These are phyloP conservation scores for Leptodontidium sp. DNA, from an alignment of 2,329 filamentous ascomycete species.

Conservation along the genomic window DNA sequence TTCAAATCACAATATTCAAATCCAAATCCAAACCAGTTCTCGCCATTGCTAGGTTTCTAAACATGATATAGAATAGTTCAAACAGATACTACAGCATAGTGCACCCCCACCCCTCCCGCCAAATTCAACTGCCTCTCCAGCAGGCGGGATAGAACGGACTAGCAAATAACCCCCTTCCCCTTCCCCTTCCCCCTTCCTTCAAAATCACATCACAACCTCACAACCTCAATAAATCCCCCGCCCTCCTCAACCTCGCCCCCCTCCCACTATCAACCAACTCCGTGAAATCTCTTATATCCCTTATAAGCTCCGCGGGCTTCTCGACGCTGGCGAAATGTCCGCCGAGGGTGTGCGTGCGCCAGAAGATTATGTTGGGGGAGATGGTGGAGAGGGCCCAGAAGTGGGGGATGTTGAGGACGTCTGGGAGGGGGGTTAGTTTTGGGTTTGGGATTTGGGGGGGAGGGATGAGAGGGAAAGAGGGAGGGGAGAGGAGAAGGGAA, in stretches of 20 bases:
- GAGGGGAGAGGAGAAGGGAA: not conserved
- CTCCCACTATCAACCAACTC: slow-evolving; percentile 61
- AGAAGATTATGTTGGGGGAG: slow-evolving; percentile 65
- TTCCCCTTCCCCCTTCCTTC: not conserved
- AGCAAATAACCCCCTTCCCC: not conserved
- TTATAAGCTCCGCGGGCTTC: slow-evolving; percentile 58
- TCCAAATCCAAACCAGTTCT: no score
- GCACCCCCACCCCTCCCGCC: no score
- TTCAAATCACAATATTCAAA: no score
- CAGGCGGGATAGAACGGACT: no score
- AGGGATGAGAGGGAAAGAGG: not conserved
- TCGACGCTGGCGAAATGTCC: slow-evolving; percentile 68
- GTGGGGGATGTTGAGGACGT: slow-evolving; percentile 47
- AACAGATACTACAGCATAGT: no score
- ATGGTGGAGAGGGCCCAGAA: slow-evolving; percentile 60
- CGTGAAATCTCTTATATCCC: slow-evolving; percentile 54
- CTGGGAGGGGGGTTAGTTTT: slow-evolving; percentile 18
- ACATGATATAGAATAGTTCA: no score
- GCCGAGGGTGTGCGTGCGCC: slow-evolving; percentile 48
- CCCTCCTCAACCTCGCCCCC: slow-evolving; percentile 44
- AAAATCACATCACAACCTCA: not conserved
- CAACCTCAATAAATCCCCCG: slow-evolving; percentile 26
- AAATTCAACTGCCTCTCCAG: no score
- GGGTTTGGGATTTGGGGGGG: no score
- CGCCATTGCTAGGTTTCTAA: no score